Evolutionary conservation across 2,329 filamentous ascomycete genomes (phyloP).

Genomic region (Daldinia eschscholtzii): DNA sequence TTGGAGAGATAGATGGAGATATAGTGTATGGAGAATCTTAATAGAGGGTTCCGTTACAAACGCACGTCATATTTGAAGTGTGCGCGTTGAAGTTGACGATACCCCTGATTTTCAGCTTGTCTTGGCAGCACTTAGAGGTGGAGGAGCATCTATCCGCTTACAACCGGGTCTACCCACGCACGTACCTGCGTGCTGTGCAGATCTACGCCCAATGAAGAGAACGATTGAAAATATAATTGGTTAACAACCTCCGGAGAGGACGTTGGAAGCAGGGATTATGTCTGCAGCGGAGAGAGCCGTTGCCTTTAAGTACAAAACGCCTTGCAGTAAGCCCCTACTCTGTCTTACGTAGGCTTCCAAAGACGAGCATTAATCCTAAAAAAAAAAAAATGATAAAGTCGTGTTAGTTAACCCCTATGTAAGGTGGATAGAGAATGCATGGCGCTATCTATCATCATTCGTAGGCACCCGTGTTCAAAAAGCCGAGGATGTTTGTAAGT

Average conservation of each 20-base stretch:
- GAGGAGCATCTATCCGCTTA: neutral
- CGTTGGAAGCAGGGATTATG: neutral
- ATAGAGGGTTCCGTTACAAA: neutral
- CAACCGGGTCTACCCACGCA: neutral
- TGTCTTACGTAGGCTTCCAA: neutral
- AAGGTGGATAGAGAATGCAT: too few species aligned
- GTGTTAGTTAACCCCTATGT: neutral
- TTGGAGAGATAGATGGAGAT: neutral
- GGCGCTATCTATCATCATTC: neutral
- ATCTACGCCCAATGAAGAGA: neutral
- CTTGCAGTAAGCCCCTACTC: neutral
- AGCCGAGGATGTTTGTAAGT: neutral
- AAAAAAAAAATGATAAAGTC: neutral
- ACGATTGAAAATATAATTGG: neutral
- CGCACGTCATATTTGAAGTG: neutral
- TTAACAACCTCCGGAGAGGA: neutral
- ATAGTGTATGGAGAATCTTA: neutral
- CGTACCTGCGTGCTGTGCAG: neutral
- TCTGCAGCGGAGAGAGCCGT: neutral
- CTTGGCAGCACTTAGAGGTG: constrained; percentile 25
- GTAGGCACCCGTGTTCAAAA: neutral
- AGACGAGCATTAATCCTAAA: neutral
- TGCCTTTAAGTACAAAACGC: neutral
- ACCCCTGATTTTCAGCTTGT: constrained; percentile 22
- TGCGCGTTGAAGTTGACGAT: neutral